A percentile compares a stretch with the other conserved stretches of the same genome.
Evolutionary conservation across 228 moss, liverwort and hornwort genomes (phyloP).

Genomic region (Sphagnum magellanicum): DNA sequence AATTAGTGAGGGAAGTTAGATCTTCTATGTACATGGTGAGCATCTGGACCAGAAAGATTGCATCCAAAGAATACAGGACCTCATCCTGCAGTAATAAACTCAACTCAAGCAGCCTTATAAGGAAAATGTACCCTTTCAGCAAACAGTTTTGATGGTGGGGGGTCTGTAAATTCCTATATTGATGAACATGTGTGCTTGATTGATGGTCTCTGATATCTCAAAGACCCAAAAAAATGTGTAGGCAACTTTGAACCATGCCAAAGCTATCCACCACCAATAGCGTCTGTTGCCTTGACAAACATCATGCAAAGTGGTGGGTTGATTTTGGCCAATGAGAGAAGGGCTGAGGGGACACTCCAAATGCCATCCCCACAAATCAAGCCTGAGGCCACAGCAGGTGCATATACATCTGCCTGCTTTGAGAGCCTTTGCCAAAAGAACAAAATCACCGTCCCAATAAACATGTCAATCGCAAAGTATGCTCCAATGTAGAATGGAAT

Average conservation of each 20-base stretch:
- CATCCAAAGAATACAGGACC: too few species aligned
- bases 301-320: slow-evolving; percentile 86
- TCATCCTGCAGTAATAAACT: too few species aligned
- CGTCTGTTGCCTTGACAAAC: slow-evolving; percentile 37
- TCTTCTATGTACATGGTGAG: too few species aligned
- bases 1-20: too few species aligned
- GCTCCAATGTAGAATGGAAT: slow-evolving; percentile 93
- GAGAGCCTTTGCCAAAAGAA: slow-evolving; percentile 58
- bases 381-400: slow-evolving; percentile 71
- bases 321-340: slow-evolving; percentile 60
- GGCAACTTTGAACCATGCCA: not conserved
- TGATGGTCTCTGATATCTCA: too few species aligned
- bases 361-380: slow-evolving; percentile 90
- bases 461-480: slow-evolving; percentile 93
- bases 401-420: slow-evolving; percentile 50
- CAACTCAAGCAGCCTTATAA: too few species aligned
- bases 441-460: slow-evolving; percentile 55
- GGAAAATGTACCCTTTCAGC: too few species aligned
- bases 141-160: too few species aligned
- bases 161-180: too few species aligned
- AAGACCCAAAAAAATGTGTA: too few species aligned
- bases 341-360: slow-evolving; percentile 71
- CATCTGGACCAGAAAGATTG: too few species aligned
- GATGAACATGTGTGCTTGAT: too few species aligned
- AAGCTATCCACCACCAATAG: not conserved